Base-by-base conservation (phyloP, 305 asterid species). In the Ilex paraguariensis region DNA sequence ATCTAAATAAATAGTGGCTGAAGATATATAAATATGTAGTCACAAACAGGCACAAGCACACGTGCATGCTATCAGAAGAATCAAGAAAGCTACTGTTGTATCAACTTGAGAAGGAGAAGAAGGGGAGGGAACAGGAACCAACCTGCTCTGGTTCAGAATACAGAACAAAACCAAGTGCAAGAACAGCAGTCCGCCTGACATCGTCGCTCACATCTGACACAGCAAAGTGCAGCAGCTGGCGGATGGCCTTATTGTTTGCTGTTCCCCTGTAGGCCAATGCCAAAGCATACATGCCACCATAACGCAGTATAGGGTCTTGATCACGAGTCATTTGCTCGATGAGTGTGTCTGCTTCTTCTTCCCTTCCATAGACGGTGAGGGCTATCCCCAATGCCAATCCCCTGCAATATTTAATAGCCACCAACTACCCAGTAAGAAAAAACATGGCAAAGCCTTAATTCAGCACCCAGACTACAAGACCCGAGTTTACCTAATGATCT, bases 121-220 rank as follows among this genome's bases (percentile, higher is more conserved):
- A 45, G 54, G 15, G 57, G 13, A 32, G 65, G 50, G 12, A 56
- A 45, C 52, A 62, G 39, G 68, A 33, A 67, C 80, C 56, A 65
- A 87, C 99, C 98, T 93, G 97, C 75, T 90, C 98, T 48, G 97
- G 98, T 67, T 93, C 90, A 66, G 91, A 81, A 76, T 92, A 92
- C 67, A 87, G 57, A 31, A 87, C 96, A 71, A 90, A 92, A 56
- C 98, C 96, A 53, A 90, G 97, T 42, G 97, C 97, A 71, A 92
- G 83, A 60, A 92, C 98, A 60, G 98, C 98, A 70, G 98, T 90
- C 54, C 98, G 72, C 66, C 98, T 82, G 72, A 92, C 98, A 75
- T 92, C 98, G 63, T 90, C 97, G 36, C 96, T 92, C 60, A 90
- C 98, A 69, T 90, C 98, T 21, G 98, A 92, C 54, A 92, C 98